phyloP scores from a whole-genome alignment of 2,329 filamentous ascomycete genomes.

The Diaporthe velutina region DNA sequence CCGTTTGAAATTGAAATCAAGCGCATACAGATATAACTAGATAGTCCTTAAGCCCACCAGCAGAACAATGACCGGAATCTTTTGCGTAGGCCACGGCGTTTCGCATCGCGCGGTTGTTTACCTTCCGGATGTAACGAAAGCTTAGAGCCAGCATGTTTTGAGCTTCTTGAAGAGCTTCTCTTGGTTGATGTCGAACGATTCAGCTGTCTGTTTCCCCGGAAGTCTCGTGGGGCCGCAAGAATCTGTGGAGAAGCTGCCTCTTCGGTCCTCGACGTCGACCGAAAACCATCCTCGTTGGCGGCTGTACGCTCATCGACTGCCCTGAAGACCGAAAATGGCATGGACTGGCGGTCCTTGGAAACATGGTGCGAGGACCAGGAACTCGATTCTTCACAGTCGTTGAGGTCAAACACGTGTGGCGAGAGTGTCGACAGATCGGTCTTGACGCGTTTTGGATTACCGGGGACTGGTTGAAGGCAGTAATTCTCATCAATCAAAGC shows the following conservation, averaged over 20 bases:
- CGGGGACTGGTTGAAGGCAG: slow-evolving; percentile 1
- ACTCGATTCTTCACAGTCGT: too few relatives aligned
- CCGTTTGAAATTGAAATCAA: too few relatives aligned
- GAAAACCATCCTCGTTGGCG: too few relatives aligned
- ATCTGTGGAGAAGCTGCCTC: not conserved
- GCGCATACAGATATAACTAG: not conserved
- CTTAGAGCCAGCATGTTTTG: not conserved
- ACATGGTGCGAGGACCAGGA: not conserved
- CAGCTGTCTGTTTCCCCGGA: not conserved
- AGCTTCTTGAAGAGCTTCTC: not conserved
- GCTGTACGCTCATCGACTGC: too few relatives aligned
- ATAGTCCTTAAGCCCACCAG: not conserved
- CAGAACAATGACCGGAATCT: not conserved
- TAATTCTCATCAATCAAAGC: not conserved
- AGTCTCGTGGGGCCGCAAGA: not conserved
- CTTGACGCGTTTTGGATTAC: not conserved
- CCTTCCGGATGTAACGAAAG: not conserved
- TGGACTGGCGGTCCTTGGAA: too few relatives aligned
- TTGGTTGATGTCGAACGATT: not conserved
- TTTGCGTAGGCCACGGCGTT: not conserved
- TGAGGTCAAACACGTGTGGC: not conserved
- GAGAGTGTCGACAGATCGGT: not conserved
- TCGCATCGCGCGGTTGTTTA: not conserved
- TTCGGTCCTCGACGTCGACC: not conserved
- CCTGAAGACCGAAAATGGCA: too few relatives aligned